phyloP scores from a whole-genome alignment of 2,329 filamentous ascomycete species.

The Aspergillus sp. region DNA sequence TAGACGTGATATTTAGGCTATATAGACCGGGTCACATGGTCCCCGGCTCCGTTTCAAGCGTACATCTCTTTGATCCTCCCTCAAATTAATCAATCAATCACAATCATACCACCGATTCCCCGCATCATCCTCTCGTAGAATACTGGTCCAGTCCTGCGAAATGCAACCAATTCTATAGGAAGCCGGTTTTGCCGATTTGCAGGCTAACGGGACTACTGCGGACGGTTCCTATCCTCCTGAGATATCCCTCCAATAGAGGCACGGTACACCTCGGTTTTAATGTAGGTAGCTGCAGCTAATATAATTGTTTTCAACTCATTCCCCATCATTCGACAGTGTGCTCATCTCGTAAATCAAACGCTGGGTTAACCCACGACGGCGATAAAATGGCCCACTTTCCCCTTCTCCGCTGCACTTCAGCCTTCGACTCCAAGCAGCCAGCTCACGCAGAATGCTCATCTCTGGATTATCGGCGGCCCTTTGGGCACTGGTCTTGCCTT shows the following conservation, averaged over 20 bases:
- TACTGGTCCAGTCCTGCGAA: not conserved
- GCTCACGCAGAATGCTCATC: not conserved
- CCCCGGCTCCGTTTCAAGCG: not conserved
- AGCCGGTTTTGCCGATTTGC: not conserved
- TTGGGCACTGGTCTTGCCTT: not conserved
- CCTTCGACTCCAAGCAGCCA: not conserved
- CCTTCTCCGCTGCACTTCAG: too few species aligned
- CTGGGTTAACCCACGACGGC: too few species aligned
- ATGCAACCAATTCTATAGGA: not conserved
- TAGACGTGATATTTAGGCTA: not conserved
- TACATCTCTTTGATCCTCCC: not conserved
- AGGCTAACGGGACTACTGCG: not conserved
- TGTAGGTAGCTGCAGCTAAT: not conserved
- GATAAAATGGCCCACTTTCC: not conserved
- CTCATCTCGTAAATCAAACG: too few species aligned
- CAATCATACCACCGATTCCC: not conserved
- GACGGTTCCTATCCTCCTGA: not conserved
- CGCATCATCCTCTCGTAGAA: not conserved
- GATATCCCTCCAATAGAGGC: conserved; percentile 1
- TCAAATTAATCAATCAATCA: not conserved
- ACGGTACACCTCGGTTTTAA: not conserved
- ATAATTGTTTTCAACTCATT: not conserved
- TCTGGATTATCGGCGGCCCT: not conserved
- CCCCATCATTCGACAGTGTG: not conserved
- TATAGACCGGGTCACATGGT: not conserved